Base-by-base conservation (phyloP, 495 filamentous ascomycete species). In the Astrocystis sublimbata region DNA sequence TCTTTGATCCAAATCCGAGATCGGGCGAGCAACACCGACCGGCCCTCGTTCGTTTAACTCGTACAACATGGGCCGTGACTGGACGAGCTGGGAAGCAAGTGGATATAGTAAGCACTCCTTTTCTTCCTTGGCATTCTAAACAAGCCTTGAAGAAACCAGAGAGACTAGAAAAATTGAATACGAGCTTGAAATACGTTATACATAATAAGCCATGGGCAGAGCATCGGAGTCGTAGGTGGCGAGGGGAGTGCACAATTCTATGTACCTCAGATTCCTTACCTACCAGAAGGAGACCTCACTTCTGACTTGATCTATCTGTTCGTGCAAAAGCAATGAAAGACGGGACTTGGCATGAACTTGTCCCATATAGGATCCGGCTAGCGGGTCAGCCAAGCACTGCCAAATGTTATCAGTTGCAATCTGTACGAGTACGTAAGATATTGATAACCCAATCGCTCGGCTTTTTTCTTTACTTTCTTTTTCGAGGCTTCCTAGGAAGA, bases 1-100 rank as follows among this genome's bases (percentile, higher is more conserved):
- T 54, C 17, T 54, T 42, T 17, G 52, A 42, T 31, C 4, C 36
- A 6, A 19, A 41, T 56, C 52, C 52, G 52, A 56, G 24, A 56
- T 56, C 52, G 52, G 36, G 46, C 17, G 24, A 0, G 30, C 10
- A 30, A n/a, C 6, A 17, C 30, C 24, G n/a, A 5, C 24, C 8
- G n/a, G n/a, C n/a, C n/a, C n/a, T n/a, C n/a, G n/a, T n/a, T n/a
- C n/a, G n/a, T n/a, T 8, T 38, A 38, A 23, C 13, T 47, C n/a
- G 13, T 23, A n/a, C 3, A 49, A 31, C 26, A 49, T 17, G 24
- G 46, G 24, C 6, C 17, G 17, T 7, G 6, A n/a, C 13, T 15
- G 26, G 7, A 6, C 10, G 15, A 49, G 7, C 24, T 30, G 2
- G 19, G 43, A 15, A n/a, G n/a, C n/a, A 28, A 4, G n/a, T 28